Percentiles rank a stretch among this genome's conserved stretches.
These are phyloP conservation scores for Phanerodontia chrysosporium DNA, from an alignment of 768 basidiomycete genomes.

Conservation along the genomic window DNA sequence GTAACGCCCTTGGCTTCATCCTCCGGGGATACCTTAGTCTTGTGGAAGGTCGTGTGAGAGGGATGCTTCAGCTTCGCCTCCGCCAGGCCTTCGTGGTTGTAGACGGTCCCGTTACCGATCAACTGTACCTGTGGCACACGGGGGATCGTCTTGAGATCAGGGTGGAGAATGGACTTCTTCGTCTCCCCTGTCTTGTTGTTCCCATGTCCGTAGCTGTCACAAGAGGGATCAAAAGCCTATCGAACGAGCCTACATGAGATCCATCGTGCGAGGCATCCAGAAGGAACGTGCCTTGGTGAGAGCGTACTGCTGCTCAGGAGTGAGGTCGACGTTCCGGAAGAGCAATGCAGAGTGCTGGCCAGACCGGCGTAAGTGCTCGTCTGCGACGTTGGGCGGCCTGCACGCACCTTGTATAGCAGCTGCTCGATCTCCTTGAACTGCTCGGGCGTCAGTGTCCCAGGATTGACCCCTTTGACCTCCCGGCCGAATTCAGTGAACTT, in stretches of 20 bases:
- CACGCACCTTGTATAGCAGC: conserved; percentile 70
- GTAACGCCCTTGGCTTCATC: conserved; percentile 77
- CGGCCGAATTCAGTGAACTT: conserved; percentile 72
- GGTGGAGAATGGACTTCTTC: conserved; percentile 79
- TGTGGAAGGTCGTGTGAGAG: conserved; percentile 84
- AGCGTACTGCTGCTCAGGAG: conserved; percentile 81
- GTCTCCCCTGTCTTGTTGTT: conserved; percentile 80
- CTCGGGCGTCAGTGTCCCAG: conserved; percentile 53
- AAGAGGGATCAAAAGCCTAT: conserved; percentile 72
- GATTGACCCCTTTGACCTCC: conserved; percentile 70
- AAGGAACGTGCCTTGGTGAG: conserved; percentile 65
- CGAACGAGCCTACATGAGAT: background rate
- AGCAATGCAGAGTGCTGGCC: conserved; percentile 70
- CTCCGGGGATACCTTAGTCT: conserved; percentile 64
- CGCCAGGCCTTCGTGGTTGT: conserved; percentile 76
- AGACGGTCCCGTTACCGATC: conserved; percentile 83
- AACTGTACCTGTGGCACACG: conserved; percentile 87
- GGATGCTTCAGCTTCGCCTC: conserved; percentile 82
- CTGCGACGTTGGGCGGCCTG: background rate
- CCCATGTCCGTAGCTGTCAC: conserved; percentile 76
- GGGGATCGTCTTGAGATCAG: conserved; percentile 88
- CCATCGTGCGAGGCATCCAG: background rate
- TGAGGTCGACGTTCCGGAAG: conserved; percentile 64
- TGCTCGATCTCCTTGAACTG: conserved; percentile 65
- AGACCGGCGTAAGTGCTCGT: background rate